Percentiles rank a stretch among this genome's conserved stretches.
Conservation (phyloP, 2,329 filamentous ascomycete genomes). For the Microcyclosporella mali region DNA sequence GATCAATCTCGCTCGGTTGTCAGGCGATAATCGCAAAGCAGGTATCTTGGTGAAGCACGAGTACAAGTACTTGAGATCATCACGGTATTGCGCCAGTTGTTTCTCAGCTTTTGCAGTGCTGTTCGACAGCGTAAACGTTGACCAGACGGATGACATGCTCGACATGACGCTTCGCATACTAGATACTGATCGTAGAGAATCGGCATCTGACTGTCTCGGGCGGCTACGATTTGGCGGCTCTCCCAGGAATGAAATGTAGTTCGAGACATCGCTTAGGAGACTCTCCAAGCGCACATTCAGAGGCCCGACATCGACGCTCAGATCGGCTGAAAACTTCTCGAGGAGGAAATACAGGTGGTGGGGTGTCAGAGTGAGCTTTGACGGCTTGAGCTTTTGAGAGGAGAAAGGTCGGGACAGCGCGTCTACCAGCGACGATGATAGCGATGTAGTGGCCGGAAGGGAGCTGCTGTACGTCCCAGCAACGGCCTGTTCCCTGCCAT, state of each 20-base stretch:
- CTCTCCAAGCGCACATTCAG: slow-evolving; percentile 97
- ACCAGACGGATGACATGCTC: slow-evolving; percentile 89
- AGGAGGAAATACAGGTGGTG: slow-evolving; percentile 96
- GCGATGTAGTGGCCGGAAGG: slow-evolving; percentile 64
- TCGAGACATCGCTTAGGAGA: slow-evolving; percentile 79
- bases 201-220: slow-evolving; percentile 66
- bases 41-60: slow-evolving; percentile 98
- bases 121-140: slow-evolving; percentile 75
- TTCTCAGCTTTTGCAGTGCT: slow-evolving; percentile 80
- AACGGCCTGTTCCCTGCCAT: slow-evolving; percentile 40
- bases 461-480: slow-evolving; percentile 46
- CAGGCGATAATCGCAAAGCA: slow-evolving; percentile 80
- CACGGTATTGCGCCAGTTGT: slow-evolving; percentile 76
- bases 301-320: slow-evolving; percentile 82
- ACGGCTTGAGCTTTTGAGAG: slow-evolving; percentile 78
- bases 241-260: slow-evolving; percentile 92
- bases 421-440: slow-evolving; percentile 58
- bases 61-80: slow-evolving; percentile 92
- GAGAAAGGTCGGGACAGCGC: slow-evolving; percentile 86
- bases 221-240: slow-evolving; percentile 75
- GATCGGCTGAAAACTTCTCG: slow-evolving; percentile 79
- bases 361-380: slow-evolving; percentile 85
- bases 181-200: slow-evolving; percentile 90
- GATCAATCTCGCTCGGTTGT: slow-evolving; percentile 85
- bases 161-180: slow-evolving; percentile 97